Base-by-base conservation (phyloP, 2,329 filamentous ascomycete genomes). In the Paraconiothyrium brasiliense region DNA sequence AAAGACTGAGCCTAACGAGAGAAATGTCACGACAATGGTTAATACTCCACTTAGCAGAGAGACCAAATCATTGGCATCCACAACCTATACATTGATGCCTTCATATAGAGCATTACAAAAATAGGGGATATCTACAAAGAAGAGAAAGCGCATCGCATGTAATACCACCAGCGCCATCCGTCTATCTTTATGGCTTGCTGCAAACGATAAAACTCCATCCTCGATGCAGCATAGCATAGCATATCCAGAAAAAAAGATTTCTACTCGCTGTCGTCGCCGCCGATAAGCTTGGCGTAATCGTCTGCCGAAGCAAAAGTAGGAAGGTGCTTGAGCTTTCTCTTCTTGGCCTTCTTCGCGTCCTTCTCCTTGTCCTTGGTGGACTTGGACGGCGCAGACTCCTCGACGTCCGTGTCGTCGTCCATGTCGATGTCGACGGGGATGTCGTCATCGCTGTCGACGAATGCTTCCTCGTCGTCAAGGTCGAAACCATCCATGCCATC, bases 241-340 rank as follows among this genome's bases (percentile, higher is more conserved):
- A 54, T 41, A 58, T 46, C 55, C 58, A 58, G 55, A 47, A 57
- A n/a, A 16, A 4, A 41, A n/a, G n/a, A n/a, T n/a, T 7, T 41
- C 49, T 71, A 74, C 65, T 73, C 71, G 67, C 70, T 74, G 59
- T 73, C 71, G 60, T 95, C 92, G 66, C 88, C 86, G 4, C 85
- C 92, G 76, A 97, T 80, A 81, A 97, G 85, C 71, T 91, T 91
- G 16, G 93, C 94, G 79, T 98, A 99, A 77, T 98, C 95, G 58
- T 98, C 95, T 35, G 86, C 91, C 35, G 92, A 96, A 22, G 96
- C 95, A 82, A 99, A 99, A 39, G 89, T 96, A 7, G 95, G 95
- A 69, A 99, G 83, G 66, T 89, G 88, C 86, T 93, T 97, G 78
- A 98, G 84, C 82, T 92, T 92, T 85, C 90, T 93, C 82, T 87